Evolutionary conservation across 331 rosid species (phyloP).

Genomic region (Malus hybrid): DNA sequence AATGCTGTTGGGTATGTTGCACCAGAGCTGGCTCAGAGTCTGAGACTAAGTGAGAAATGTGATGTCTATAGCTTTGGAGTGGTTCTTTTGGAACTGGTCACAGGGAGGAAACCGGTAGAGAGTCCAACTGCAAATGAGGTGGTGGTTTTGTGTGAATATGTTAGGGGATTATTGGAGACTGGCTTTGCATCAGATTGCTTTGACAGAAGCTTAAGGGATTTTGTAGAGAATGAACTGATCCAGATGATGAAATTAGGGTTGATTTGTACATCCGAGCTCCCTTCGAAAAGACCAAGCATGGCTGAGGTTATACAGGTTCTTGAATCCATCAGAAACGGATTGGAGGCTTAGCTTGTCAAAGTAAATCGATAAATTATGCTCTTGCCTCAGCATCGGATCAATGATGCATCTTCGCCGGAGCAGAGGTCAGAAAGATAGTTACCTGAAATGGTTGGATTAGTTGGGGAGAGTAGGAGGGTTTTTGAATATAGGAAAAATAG

Average conservation of each 20-base stretch:
- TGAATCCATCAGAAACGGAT: constrained; percentile 86
- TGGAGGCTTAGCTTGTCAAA: constrained; percentile 32
- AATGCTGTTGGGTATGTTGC: constrained; percentile 89
- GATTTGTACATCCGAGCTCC: constrained; percentile 81
- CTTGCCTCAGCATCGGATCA: constrained; percentile 11
- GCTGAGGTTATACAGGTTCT: constrained; percentile 97
- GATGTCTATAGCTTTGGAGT: constrained; percentile 94
- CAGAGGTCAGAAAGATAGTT: neutral
- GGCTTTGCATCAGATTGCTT: constrained; percentile 83
- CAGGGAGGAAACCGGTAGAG: constrained; percentile 97
- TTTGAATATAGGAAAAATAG: constrained; percentile 18
- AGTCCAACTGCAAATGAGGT: constrained; percentile 75
- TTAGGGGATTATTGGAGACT: constrained; percentile 58
- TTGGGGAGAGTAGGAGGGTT: constrained; percentile 11
- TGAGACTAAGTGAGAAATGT: constrained; percentile 86
- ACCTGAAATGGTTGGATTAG: constrained; percentile 12
- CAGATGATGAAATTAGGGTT: constrained; percentile 93
- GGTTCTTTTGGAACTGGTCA: constrained; percentile 88
- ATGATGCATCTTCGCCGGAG: constrained; percentile 21
- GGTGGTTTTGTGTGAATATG: constrained; percentile 89
- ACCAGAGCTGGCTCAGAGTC: constrained; percentile 89
- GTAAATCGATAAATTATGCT: too few relatives aligned
- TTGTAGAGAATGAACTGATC: constrained; percentile 75
- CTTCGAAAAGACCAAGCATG: constrained; percentile 95
- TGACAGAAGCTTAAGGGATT: constrained; percentile 69